These are phyloP conservation scores for Cymbidium sinense DNA, from an alignment of 106 monocot genomes.

Conservation along the genomic window DNA sequence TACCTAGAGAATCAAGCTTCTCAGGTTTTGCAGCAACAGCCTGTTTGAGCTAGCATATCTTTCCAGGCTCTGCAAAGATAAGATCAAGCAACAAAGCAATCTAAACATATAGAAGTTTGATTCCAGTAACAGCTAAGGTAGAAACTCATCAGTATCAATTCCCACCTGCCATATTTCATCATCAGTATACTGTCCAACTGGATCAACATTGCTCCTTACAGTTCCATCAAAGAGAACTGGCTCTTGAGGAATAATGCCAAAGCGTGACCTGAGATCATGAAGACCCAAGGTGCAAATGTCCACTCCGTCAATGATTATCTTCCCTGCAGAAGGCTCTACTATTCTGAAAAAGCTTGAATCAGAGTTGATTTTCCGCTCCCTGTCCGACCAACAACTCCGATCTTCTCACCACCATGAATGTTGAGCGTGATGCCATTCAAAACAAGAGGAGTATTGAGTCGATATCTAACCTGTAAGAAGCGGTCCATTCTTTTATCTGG, in stretches of 20 bases:
- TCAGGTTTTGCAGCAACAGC: conserved; percentile 52
- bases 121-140: background rate
- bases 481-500: background rate
- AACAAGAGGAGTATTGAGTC: conserved; percentile 57
- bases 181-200: conserved; percentile 46
- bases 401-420: conserved; percentile 64
- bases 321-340: conserved; percentile 63
- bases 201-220: conserved; percentile 72
- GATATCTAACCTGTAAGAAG: conserved; percentile 48
- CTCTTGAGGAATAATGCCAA: conserved; percentile 85
- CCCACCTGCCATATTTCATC: conserved; percentile 73
- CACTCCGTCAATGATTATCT: conserved; percentile 53
- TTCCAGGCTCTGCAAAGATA: conserved; percentile 44
- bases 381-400: conserved; percentile 75
- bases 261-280: conserved; percentile 69
- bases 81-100: background rate
- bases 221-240: conserved; percentile 81
- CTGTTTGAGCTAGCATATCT: conserved; percentile 68
- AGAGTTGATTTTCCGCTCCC: conserved; percentile 85
- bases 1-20: conserved; percentile 63
- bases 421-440: conserved; percentile 48
- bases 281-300: conserved; percentile 61
- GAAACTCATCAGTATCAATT: background rate
- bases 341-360: conserved; percentile 72
- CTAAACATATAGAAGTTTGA: background rate